Percentiles rank a stretch among this genome's conserved stretches.
phyloP scores from a whole-genome alignment of 768 basidiomycete species.

The Daedalea quercina region DNA sequence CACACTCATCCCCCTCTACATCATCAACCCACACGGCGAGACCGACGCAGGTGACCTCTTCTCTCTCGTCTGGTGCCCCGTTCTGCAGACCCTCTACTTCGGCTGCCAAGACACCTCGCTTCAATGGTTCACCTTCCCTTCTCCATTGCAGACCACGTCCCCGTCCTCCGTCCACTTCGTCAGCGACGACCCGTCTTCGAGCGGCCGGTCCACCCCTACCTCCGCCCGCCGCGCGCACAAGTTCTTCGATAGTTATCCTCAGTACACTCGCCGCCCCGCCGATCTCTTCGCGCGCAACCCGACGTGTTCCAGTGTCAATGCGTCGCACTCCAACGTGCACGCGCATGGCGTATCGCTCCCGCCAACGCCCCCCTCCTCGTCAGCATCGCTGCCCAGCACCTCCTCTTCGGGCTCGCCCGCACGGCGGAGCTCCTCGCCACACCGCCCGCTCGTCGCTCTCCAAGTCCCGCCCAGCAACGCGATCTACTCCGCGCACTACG shows the following conservation, averaged over 20 bases:
- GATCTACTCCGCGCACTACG: constrained; percentile 86
- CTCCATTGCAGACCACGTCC: not conserved
- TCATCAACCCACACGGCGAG: constrained; percentile 74
- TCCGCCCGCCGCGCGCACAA: constrained; percentile 55
- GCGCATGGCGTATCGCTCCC: constrained; percentile 16
- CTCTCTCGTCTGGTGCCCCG: constrained; percentile 71
- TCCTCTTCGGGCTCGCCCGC: not conserved
- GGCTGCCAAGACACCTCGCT: constrained; percentile 93
- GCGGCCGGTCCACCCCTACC: constrained; percentile 28
- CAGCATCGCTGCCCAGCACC: constrained; percentile 4
- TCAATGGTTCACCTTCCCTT: constrained; percentile 72
- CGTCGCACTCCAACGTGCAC: constrained; percentile 8
- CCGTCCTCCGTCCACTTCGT: constrained; percentile 6
- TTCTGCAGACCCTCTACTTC: constrained; percentile 66
- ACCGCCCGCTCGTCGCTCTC: constrained; percentile 32
- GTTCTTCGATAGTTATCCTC: constrained; percentile 89
- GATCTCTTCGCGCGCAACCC: constrained; percentile 63
- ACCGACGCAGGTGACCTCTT: constrained; percentile 84
- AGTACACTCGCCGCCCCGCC: constrained; percentile 58
- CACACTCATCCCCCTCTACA: constrained; percentile 57
- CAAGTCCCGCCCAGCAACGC: constrained; percentile 64
- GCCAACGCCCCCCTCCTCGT: constrained; percentile 3
- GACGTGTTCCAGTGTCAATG: constrained; percentile 22
- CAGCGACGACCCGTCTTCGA: constrained; percentile 8
- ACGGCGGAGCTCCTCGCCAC: not conserved